A percentile compares a stretch with the other conserved stretches of the same genome.
These are phyloP conservation scores for Acer saccharum DNA, from an alignment of 345 rosid species.

Conservation along the genomic window DNA sequence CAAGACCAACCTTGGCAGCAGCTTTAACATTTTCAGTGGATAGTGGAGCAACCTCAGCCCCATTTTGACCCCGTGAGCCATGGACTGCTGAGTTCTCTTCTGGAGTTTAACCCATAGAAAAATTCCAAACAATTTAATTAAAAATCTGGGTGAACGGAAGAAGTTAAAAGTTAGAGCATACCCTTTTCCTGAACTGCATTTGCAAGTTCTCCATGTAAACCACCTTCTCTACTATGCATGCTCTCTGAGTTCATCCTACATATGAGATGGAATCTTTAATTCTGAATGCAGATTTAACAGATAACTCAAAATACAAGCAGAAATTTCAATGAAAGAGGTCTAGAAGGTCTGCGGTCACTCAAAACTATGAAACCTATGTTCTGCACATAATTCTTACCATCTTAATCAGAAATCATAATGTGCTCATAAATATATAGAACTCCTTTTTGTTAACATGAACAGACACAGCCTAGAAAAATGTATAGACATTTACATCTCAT, in stretches of 20 bases:
- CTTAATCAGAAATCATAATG: background rate
- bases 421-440: background rate
- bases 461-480: background rate
- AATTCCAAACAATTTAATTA: background rate
- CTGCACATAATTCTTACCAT: background rate
- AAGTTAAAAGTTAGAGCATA: constrained; percentile 19
- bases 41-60: constrained; percentile 46
- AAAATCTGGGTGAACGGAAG: background rate
- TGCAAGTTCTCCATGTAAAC: constrained; percentile 50
- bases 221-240: constrained; percentile 48
- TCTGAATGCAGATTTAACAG: background rate
- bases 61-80: constrained; percentile 52
- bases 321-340: background rate
- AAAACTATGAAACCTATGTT: constrained; percentile 3
- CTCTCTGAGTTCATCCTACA: constrained; percentile 65
- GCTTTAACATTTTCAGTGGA: constrained; percentile 70
- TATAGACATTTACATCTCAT: background rate
- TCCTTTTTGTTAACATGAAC: background rate
- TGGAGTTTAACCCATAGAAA: constrained; percentile 25
- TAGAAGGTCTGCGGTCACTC: background rate
- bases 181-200: constrained; percentile 53
- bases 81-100: constrained; percentile 39
- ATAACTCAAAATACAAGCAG: background rate
- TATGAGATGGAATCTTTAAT: constrained; percentile 9
- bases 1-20: constrained; percentile 86